Evolutionary conservation across 345 rosid genomes (phyloP).

Genomic region (Limnanthes douglasii): DNA sequence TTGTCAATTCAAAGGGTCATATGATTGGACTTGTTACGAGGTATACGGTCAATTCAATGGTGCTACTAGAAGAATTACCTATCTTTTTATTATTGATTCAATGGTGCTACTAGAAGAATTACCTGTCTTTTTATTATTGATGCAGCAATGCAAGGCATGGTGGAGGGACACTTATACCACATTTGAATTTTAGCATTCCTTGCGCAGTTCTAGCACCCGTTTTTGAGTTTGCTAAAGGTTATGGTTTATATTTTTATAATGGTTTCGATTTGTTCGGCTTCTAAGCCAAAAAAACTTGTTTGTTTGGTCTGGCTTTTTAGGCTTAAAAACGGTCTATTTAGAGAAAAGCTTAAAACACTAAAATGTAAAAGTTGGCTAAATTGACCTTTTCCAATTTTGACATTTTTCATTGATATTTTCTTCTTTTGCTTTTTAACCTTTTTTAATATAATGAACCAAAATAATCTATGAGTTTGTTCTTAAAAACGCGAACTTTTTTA

Average conservation of each 20-base stretch:
- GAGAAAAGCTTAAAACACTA: not conserved
- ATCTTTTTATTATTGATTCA: constrained; percentile 15
- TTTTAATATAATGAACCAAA: too few relatives aligned
- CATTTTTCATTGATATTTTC: not conserved
- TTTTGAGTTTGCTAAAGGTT: constrained; percentile 68
- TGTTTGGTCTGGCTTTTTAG: not conserved
- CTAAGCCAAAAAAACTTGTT: constrained; percentile 1
- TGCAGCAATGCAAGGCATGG: constrained; percentile 88
- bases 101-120: too few relatives aligned
- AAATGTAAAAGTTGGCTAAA: not conserved
- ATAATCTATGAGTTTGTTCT: not conserved
- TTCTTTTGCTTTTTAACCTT: not conserved
- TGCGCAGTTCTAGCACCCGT: constrained; percentile 62
- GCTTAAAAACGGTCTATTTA: not conserved
- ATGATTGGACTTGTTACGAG: constrained; percentile 95
- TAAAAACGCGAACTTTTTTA: not conserved
- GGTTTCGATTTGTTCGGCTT: not conserved
- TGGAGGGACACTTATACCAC: constrained; percentile 74
- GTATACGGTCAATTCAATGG: constrained; percentile 19
- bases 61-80: too few relatives aligned
- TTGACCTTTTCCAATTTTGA: not conserved
- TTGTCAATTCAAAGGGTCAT: constrained; percentile 52
- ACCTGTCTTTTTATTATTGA: constrained; percentile 6
- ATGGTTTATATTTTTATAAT: constrained; percentile 8
- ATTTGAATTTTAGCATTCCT: constrained; percentile 93